Evolutionary conservation across 192 early-diverging fungal genomes (phyloP).

Genomic region (Linnemannia zychae): DNA sequence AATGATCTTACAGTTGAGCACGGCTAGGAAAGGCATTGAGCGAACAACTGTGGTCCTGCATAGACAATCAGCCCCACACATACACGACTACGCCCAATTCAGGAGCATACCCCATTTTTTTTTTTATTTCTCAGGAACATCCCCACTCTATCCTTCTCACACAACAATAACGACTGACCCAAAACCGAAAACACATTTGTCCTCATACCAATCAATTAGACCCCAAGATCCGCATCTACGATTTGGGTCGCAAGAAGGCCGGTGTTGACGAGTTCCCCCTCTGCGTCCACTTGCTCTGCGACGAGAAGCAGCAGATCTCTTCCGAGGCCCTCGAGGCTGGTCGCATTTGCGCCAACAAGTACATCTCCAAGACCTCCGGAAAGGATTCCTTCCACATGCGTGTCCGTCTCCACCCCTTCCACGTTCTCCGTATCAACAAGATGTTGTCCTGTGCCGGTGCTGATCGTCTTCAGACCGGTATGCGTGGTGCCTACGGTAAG

Average conservation of each 20-base stretch:
- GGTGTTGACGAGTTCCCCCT: slow-evolving; percentile 98
- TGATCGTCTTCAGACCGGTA: slow-evolving; percentile 98
- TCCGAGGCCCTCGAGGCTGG: slow-evolving; percentile 98
- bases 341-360: slow-evolving; percentile 99
- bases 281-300: slow-evolving; percentile 95
- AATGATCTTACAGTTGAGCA: not conserved
- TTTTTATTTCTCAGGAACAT: not conserved
- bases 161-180: not conserved
- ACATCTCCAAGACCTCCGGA: slow-evolving; percentile 96
- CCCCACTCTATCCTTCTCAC: not conserved
- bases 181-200: not conserved
- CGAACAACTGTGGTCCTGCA: not conserved
- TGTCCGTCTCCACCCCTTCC: slow-evolving; percentile 98
- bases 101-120: not conserved
- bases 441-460: slow-evolving; percentile 99
- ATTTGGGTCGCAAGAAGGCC: slow-evolving; percentile 98
- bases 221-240: slow-evolving; percentile 98
- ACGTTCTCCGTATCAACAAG: slow-evolving; percentile 99
- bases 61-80: not conserved
- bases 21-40: not conserved
- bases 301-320: slow-evolving; percentile 98
- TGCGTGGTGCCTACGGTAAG: slow-evolving; percentile 99
- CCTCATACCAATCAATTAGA: slow-evolving; percentile 63
- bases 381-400: slow-evolving; percentile 99
- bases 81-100: not conserved